phyloP scores from a whole-genome alignment of 371 early-diverging fungal genomes.

The Dinochytrium kinnereticum region DNA sequence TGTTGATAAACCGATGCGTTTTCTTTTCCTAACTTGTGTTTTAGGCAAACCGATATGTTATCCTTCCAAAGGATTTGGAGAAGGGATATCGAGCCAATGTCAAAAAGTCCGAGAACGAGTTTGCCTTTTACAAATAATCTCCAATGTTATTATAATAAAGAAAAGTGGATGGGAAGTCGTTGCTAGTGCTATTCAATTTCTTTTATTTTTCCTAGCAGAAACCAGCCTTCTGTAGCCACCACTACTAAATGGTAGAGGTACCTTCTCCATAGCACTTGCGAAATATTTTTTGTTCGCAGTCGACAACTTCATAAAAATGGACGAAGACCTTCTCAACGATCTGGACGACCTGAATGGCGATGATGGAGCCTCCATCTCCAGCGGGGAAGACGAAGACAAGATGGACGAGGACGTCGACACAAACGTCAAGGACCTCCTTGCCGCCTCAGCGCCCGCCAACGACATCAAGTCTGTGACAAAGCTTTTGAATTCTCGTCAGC shows the following conservation, averaged over 20 bases:
- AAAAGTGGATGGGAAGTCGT: neutral
- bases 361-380: slow-evolving; percentile 17
- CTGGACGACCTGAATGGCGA: slow-evolving; percentile 48
- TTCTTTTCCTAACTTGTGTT: slow-evolving; percentile 10
- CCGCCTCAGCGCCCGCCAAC: slow-evolving; percentile 15
- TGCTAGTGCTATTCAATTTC: neutral
- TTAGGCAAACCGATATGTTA: slow-evolving; percentile 91
- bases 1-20: neutral
- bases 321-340: slow-evolving; percentile 46
- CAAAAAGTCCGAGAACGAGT: slow-evolving; percentile 94
- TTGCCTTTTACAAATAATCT: slow-evolving; percentile 81
- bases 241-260: neutral
- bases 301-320: slow-evolving; percentile 1
- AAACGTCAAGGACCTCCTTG: neutral
- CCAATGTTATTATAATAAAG: no score
- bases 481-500: slow-evolving; percentile 33
- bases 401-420: slow-evolving; percentile 18
- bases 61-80: slow-evolving; percentile 97
- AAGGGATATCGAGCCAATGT: slow-evolving; percentile 96
- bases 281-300: neutral
- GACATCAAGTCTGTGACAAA: slow-evolving; percentile 38
- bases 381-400: slow-evolving; percentile 29
- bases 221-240: no score
- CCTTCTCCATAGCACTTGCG: neutral
- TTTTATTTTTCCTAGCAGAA: neutral